A percentile compares a stretch with the other conserved stretches of the same genome.
Evolutionary conservation across 1,284 basidiomycete species (phyloP).

Genomic region (Vanrija humicola): DNA sequence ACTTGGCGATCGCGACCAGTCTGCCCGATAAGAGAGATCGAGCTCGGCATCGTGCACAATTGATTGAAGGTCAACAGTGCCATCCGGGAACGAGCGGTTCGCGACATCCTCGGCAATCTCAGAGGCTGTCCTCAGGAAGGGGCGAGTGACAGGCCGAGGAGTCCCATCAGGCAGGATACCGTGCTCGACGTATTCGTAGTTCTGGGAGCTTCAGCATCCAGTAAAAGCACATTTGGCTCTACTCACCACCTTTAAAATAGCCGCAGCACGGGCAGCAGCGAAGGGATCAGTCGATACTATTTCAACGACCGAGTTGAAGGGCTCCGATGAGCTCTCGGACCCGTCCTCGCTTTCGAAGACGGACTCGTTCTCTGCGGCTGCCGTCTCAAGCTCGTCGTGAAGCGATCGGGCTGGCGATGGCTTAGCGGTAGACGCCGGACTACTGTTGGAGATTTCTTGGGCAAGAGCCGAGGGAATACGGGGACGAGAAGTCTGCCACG

Average conservation of each 20-base stretch:
- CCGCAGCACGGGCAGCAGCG: conserved; percentile 81
- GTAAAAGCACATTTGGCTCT: neutral
- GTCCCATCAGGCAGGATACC: conserved; percentile 37
- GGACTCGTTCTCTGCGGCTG: conserved; percentile 9
- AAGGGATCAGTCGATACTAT: conserved; percentile 74
- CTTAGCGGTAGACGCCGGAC: neutral
- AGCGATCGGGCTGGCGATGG: neutral
- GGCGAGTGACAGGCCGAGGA: neutral
- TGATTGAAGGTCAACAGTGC: neutral
- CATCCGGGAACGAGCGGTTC: neutral
- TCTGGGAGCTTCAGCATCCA: conserved; percentile 51
- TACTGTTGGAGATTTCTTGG: too few species aligned
- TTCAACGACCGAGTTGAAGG: conserved; percentile 56
- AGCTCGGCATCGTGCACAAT: conserved; percentile 6
- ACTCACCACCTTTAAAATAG: conserved; percentile 74
- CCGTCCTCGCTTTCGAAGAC: conserved; percentile 1
- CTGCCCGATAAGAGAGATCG: conserved; percentile 1
- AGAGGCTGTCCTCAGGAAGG: conserved; percentile 60
- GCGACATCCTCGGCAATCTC: conserved; percentile 47
- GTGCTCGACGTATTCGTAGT: conserved; percentile 76
- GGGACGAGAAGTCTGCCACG: neutral
- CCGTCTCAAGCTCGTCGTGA: conserved; percentile 11
- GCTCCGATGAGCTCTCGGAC: conserved; percentile 3
- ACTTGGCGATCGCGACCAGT: neutral
- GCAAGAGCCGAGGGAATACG: too few species aligned